Conservation (phyloP, 768 basidiomycete genomes). For the Tephrocybe rancida region DNA sequence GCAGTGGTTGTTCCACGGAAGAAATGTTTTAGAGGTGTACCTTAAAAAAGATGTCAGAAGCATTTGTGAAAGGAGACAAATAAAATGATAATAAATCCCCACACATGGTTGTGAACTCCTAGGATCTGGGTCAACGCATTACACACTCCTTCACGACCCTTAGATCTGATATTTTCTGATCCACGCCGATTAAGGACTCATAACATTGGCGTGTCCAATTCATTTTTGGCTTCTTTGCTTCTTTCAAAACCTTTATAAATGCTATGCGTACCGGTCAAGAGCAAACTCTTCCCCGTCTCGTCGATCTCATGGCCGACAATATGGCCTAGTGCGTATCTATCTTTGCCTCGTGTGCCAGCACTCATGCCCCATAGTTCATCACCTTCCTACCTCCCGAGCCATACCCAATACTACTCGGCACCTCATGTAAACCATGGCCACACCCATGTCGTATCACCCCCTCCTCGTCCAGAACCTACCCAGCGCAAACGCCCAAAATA, state of each 20-base stretch:
- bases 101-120: slow-evolving; percentile 43
- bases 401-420: slow-evolving; percentile 40
- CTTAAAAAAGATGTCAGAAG: slow-evolving; percentile 41
- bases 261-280: slow-evolving; percentile 44
- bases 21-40: slow-evolving; percentile 33
- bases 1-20: slow-evolving; percentile 24
- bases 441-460: slow-evolving; percentile 50
- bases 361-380: slow-evolving; percentile 32
- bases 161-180: slow-evolving; percentile 74
- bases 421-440: slow-evolving; percentile 42
- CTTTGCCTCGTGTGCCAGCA: slow-evolving; percentile 17
- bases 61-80: slow-evolving; percentile 35
- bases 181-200: slow-evolving; percentile 48
- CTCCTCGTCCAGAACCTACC: slow-evolving; percentile 49
- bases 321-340: slow-evolving; percentile 54
- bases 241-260: slow-evolving; percentile 53
- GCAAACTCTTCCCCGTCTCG: slow-evolving; percentile 37
- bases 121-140: slow-evolving; percentile 39
- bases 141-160: slow-evolving; percentile 61
- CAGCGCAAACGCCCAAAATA: slow-evolving; percentile 89
- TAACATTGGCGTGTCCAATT: slow-evolving; percentile 40
- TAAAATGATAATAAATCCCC: slow-evolving; percentile 40
- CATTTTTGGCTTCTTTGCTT: slow-evolving; percentile 40
- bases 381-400: slow-evolving; percentile 42
- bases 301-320: slow-evolving; percentile 51